Base-by-base conservation (phyloP, 1,284 basidiomycete species). In the Tremellales sp. region DNA sequence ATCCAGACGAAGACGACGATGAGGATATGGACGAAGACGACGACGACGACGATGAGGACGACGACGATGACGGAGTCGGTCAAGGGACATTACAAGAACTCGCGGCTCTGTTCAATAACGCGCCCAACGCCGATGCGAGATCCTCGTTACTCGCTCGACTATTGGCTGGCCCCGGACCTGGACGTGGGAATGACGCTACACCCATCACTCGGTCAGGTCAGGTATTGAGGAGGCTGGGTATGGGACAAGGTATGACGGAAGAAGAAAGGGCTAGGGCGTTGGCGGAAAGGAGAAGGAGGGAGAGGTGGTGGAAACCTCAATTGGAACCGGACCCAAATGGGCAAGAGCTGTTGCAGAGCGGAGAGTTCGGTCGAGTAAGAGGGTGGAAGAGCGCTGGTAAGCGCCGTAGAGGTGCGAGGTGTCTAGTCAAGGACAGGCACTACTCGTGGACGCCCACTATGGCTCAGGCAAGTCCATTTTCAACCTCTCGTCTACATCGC, bases 361-460 rank as follows among this genome's bases (percentile, higher is more conserved):
- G 93, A 42, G 89, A 96, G 48, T 97, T 96, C 73, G 92, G 93
- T 5, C 77, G 81, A 54, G 58, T 56, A 8, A 50, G 55, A 12
- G 48, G 41, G 25, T 58, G 56, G 64, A 53, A 36, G 36, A 41
- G 29, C 21, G 39, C n/a, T 22, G 51, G 46, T 8, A 52, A 49
- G 26, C 29, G 13, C 6, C 27, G 22, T 50, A 45, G 26, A 40
- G 49, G 31, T 47, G 46, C 33, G 49, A 46, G 27, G 25, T 51
- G 45, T 48, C 52, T n/a, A 45, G 48, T 17, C 15, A 11, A 48
- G 12, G 31, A 53, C 29, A 51, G 54, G 31, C 35, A 41, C n/a
- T 27, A 42, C 6, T 15, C 15, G n/a, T 40, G 5, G 4, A 24
- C 39, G 21, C 22, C 33, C 21, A 12, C 39, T 5, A 13, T 35